Conservation (phyloP, 1,284 basidiomycete species). For the Cutaneotrichosporon cavernicola region DNA sequence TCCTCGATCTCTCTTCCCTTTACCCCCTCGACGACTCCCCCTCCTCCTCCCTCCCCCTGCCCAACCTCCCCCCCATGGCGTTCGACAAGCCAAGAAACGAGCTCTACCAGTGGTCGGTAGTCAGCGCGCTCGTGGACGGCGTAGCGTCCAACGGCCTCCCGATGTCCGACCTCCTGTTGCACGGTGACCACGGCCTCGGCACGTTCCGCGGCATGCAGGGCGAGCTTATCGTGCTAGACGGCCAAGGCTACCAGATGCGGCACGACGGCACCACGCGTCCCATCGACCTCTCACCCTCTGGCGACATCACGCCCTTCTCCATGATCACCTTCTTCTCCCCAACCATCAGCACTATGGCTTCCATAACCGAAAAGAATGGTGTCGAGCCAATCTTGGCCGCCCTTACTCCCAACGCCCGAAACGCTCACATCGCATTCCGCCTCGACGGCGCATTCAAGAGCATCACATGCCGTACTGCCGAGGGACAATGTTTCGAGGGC, state of each 20-base stretch:
- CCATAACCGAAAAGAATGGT: slow-evolving; percentile 13
- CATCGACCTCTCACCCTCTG: neutral
- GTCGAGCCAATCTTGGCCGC: slow-evolving; percentile 13
- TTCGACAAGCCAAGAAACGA: slow-evolving; percentile 10
- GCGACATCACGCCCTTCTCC: slow-evolving; percentile 21
- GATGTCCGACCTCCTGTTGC: slow-evolving; percentile 11
- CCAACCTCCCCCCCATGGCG: too few species aligned
- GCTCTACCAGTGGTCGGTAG: slow-evolving; percentile 22
- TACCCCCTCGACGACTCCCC: neutral
- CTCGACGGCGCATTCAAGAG: slow-evolving; percentile 21
- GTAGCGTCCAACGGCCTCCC: slow-evolving; percentile 17
- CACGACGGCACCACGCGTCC: slow-evolving; percentile 20
- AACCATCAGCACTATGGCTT: neutral
- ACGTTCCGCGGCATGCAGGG: slow-evolving; percentile 19
- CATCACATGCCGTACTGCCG: slow-evolving; percentile 21
- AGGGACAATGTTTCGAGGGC: slow-evolving; percentile 20
- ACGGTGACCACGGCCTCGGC: slow-evolving; percentile 24
- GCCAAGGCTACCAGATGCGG: slow-evolving; percentile 21
- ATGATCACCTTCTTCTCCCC: slow-evolving; percentile 18
- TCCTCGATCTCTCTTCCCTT: neutral
- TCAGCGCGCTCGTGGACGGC: slow-evolving; percentile 21
- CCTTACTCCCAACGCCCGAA: slow-evolving; percentile 13
- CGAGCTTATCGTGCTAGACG: slow-evolving; percentile 23
- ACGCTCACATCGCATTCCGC: slow-evolving; percentile 24
- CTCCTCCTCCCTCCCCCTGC: too few species aligned